Percentiles rank a stretch among this genome's conserved stretches.
phyloP scores from a whole-genome alignment of 148 eudicot genomes.

The Chenopodium berlandieri region DNA sequence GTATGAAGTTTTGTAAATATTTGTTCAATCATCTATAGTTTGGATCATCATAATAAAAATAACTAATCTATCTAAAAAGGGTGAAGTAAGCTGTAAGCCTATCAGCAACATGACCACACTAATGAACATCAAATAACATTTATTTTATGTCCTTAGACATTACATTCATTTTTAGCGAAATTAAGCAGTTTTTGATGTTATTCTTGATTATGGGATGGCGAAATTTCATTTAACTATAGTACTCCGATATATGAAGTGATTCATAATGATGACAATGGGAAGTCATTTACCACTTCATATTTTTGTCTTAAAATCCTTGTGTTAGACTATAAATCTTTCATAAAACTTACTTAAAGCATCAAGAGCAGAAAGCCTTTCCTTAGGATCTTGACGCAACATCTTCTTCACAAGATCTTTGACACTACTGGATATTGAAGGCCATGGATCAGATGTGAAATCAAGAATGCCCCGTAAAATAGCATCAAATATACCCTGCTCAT shows the following conservation, averaged over 20 bases:
- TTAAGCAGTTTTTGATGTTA: neutral
- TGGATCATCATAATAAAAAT: neutral
- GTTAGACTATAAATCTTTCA: neutral
- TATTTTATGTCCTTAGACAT: neutral
- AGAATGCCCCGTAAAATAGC: conserved; percentile 73
- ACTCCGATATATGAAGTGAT: neutral
- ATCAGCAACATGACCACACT: neutral
- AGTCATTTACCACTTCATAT: neutral
- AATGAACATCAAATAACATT: neutral
- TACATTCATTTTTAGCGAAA: neutral
- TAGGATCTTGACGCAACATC: conserved; percentile 83
- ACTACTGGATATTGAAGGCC: conserved; percentile 93
- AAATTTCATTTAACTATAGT: too few relatives aligned
- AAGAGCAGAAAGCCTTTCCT: conserved; percentile 77
- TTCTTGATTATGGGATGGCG: neutral
- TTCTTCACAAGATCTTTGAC: conserved; percentile 93
- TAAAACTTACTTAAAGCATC: conserved; percentile 75
- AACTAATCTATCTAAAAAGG: neutral
- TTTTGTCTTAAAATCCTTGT: neutral
- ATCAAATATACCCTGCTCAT: conserved; percentile 90
- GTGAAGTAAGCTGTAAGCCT: neutral
- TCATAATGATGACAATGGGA: neutral
- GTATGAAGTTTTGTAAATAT: too few relatives aligned
- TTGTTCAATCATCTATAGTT: neutral
- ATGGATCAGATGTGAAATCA: conserved; percentile 86